Percentiles rank a stretch among this genome's conserved stretches.
These are phyloP conservation scores for slime mould (Dictyostelium discoideum) DNA, from an alignment of 78 protist genomes.

Conservation along the genomic window dicty_2.7 NC_007088.5:7205501-7206000, in stretches of 20 bases:
- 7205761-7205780: constrained; percentile 37
- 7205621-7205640: constrained; percentile 34
- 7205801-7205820: constrained; percentile 39
- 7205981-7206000: constrained; percentile 44
- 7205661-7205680: constrained; percentile 33
- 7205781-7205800: constrained; percentile 30
- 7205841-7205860: constrained; percentile 32
- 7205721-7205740: constrained; percentile 66
- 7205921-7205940: constrained; percentile 63
- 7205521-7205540: neutral
- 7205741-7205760: constrained; percentile 75
- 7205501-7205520: neutral
- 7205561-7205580: constrained; percentile 61
- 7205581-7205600: constrained; percentile 59
- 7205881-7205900: constrained; percentile 19
- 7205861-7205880: constrained; percentile 45
- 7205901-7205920: constrained; percentile 47
- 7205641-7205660: constrained; percentile 55
- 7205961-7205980: constrained; percentile 57
- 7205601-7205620: constrained; percentile 40
- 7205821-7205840: constrained; percentile 54
- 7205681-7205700: constrained; percentile 10
- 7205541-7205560: constrained; percentile 42
- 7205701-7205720: neutral
- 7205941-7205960: constrained; percentile 48